Base-by-base conservation (phyloP, 1,284 basidiomycete genomes). In the Leccinum pachyderme region DNA sequence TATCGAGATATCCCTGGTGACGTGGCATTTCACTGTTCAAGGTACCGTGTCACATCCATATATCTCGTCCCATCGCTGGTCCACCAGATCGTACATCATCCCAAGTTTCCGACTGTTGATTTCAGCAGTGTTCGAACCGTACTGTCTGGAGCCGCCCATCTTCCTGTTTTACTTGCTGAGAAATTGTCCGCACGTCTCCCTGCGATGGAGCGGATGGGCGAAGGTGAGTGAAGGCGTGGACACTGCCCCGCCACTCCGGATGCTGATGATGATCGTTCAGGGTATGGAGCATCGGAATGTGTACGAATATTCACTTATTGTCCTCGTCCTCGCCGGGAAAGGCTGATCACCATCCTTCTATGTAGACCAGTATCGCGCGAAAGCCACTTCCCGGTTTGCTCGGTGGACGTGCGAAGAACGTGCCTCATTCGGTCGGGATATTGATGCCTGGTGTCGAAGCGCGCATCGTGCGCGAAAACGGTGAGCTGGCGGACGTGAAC, bases 201-300 rank as follows among this genome's bases (percentile, higher is more conserved):
- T 1, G 61, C 68, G 9, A 67, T 72, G 4, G 62, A 72, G 0
- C 60, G 63, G 0, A 71, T 83, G 18, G 35, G 54, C 0, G 80
- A 83, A 75, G 85, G 86, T 85, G 48, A 4, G 65, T 66, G 13
- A 24, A 43, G 12, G 29, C 4, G 35, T 5, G 39, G 45, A 2
- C 45, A 12, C 32, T 22, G 18, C 27, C 22, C 25, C 44, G 32
- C n/a, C 43, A 18, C 27, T 55, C 27, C 32, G 13, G 9, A 5
- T 12, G 29, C 31, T 60, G 47, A 58, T 9, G 5, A n/a, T 8
- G 15, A 24, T 28, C 12, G 5, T 6, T 24, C 59, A 85, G 87
- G 87, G 0, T 91, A 87, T 62, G 89, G 89, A 13, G 82, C 90
- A 77, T 88, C 87, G 0, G 89, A 91, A 80, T 74, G 74, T 52